Conservation (phyloP, 192 early-diverging fungal genomes). For the Pecoramyces ruminantium region DNA sequence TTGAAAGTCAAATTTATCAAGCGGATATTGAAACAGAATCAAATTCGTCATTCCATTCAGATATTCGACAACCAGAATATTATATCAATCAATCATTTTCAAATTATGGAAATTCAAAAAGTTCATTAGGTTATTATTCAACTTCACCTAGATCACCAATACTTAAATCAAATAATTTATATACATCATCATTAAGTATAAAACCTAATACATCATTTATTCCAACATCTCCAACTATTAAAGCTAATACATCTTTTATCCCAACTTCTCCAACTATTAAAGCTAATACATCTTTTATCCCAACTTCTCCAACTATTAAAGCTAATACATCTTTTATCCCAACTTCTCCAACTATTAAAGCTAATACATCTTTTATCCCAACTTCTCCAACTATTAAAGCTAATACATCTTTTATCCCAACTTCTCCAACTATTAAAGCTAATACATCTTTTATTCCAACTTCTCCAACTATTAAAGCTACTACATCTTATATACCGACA, state of each 20-base stretch:
- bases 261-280: not conserved
- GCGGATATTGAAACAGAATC: not conserved
- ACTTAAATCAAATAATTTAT: too few relatives aligned
- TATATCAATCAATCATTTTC: not conserved
- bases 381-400: not conserved
- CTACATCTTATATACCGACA: not conserved
- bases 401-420: too few relatives aligned
- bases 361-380: not conserved
- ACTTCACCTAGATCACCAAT: too few relatives aligned
- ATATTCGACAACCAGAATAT: not conserved
- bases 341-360: not conserved
- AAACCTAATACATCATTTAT: not conserved
- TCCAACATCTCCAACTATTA: not conserved
- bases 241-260: not conserved
- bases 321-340: too few relatives aligned
- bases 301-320: not conserved
- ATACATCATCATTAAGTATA: too few relatives aligned
- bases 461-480: not conserved
- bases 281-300: not conserved
- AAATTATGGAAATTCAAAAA: not conserved
- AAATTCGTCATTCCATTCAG: not conserved
- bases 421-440: not conserved
- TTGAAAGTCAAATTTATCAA: not conserved
- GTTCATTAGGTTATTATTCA: too few relatives aligned
- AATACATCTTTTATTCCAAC: not conserved